Base-by-base conservation (phyloP, 192 early-diverging fungal species). In the Coemansia sp. region DNA sequence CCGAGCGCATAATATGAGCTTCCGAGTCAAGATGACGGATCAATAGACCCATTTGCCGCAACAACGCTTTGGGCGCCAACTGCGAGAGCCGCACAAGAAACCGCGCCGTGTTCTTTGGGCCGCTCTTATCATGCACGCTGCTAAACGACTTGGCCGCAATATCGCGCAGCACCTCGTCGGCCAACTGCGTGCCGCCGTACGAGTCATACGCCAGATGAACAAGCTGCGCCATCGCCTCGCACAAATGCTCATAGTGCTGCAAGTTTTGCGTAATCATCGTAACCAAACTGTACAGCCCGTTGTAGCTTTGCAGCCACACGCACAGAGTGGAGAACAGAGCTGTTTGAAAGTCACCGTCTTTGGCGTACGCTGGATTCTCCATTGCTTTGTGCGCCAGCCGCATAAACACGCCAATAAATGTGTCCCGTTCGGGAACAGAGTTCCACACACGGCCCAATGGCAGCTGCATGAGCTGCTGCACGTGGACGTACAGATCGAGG, bases 21-120 rank as follows among this genome's bases (percentile, higher is more conserved):
- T 94, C 91, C 15, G 94, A 92, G 79, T 96, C 96, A 45, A 99
- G 75, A 51, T 92, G 92, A 0, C 85, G 74, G 59, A 92, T 88
- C 41, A 99, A 74, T 37, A 92, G 73, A 25, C 88, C 91, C 85
- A 99, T 92, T 59, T 96, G 91, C 47, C 94, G 95, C 57, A 97
- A 66, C 21, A 97, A 86, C 2, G 89, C 75, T 63, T 89, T 92
- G 43, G 94, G 95, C 9, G 82, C 82, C 29, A 92, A 57, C 66
- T 94, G 93, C 19, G 95, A 90, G 22, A 98, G 70, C 27, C 86
- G 85, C 3, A 92, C 81, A 25, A 99, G 74, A 69, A 98, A 98
- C 37, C 84, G 82, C 0, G 94, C 84, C 56, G 92, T 90, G 12
- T 90, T 88, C 71, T 94, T 93, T n/a, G 94, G 89, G 14, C 83